Evolutionary conservation across 1,139 yeast species (phyloP), one percentile per base, ranked within the genome.

Genomic region (Debaryomyces sp.): DNA sequence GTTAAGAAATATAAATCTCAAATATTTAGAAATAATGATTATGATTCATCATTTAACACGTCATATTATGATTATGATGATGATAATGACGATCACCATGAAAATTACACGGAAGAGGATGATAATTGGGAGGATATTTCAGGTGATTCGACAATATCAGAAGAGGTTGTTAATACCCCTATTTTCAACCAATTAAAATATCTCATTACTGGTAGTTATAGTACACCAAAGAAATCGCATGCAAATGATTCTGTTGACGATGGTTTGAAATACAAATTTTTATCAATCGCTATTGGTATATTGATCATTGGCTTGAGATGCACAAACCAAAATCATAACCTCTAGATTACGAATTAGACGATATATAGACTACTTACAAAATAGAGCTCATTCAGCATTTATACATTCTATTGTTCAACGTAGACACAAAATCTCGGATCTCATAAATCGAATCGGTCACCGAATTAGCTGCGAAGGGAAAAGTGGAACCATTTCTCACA

Each of bases 251-350:
- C 70, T 39, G 75, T 70, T 29, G 80, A 75, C 50, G 80, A 76
- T 55, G 63, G 67, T 24, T 63, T 76, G 52, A 74, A 71, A 59
- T 70, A 73, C 55, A 77, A 75, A 58, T 76, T 76, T 51, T 62
- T 76, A 43, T 70, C 78, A 35, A 70, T 76, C 43, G 77, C 78
- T 6, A 60, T 76, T 43, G 80, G 80, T 26, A 75, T 76, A 6
- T 63, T 73, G 52, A 71, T 76, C 36, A 62, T 76, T 44, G 80
- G 78, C 2, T 61, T 75, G 44, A 66, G 72, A 52, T 68, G 75
- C 51, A 71, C 78, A 10, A 68, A 66, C 44, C 56, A 58, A 22
- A 52, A 50, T 33, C 39, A 39, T 26, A 39, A 27, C 17, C 42
- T 24, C 12, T 39, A 44, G 34, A 26, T 43, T 30, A 39, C 41